Percentiles rank a stretch among this genome's conserved stretches.
Conservation (phyloP, 2,329 filamentous ascomycete species). For the Diplodia corticola region DNA sequence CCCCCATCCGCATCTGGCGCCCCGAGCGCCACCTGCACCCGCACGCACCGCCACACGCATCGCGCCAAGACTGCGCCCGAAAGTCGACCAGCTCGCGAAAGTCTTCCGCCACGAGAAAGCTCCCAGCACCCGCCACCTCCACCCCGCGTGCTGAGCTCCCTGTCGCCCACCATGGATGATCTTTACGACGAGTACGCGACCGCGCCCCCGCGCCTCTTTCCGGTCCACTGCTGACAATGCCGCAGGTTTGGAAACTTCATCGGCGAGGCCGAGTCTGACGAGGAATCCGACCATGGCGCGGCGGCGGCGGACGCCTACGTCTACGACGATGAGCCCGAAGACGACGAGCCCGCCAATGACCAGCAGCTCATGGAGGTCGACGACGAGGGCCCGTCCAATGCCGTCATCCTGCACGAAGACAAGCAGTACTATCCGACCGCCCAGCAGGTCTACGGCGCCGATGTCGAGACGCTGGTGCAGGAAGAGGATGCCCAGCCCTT, state of each 20-base stretch:
- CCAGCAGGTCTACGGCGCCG: constrained; percentile 88
- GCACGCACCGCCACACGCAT: not conserved
- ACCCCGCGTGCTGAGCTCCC: not conserved
- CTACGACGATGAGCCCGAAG: constrained; percentile 66
- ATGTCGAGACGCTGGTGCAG: constrained; percentile 93
- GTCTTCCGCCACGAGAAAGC: constrained; percentile 7
- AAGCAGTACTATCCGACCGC: constrained; percentile 99
- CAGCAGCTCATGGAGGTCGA: constrained; percentile 95
- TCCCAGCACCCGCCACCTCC: not conserved
- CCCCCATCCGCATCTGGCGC: not conserved
- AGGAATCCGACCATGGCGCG: constrained; percentile 77
- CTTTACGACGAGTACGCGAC: constrained; percentile 83
- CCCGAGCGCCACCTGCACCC: not conserved
- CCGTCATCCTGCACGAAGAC: constrained; percentile 96
- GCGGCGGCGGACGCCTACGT: constrained; percentile 78
- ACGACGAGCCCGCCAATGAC: constrained; percentile 55
- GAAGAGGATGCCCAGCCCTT: constrained; percentile 96
- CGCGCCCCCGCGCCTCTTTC: not conserved
- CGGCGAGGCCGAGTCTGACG: constrained; percentile 88
- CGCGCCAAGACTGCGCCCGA: constrained; percentile 16
- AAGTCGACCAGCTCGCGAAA: constrained; percentile 19
- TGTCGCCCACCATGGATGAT: constrained; percentile 71
- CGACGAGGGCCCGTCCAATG: constrained; percentile 87
- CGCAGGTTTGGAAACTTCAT: constrained; percentile 95
- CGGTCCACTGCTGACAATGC: constrained; percentile 24